Evolutionary conservation across 495 filamentous ascomycete genomes (phyloP).

Genomic region (Daldinia concentrica): DNA sequence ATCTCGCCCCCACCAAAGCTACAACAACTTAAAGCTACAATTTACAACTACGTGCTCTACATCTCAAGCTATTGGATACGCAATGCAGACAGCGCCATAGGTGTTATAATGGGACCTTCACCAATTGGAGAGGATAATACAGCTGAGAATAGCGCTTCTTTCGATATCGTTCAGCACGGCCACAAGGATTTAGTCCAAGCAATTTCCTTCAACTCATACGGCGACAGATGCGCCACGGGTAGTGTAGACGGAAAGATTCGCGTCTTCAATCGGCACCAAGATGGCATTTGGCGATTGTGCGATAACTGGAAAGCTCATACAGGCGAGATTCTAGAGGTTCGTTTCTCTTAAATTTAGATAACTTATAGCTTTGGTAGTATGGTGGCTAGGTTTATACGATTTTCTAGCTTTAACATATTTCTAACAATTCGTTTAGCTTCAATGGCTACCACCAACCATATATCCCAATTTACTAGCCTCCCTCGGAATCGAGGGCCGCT

Average conservation of each 20-base stretch:
- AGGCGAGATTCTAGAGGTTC: slow-evolving; percentile 88
- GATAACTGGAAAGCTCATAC: slow-evolving; percentile 93
- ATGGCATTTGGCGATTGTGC: slow-evolving; percentile 78
- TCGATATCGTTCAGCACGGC: slow-evolving; percentile 63
- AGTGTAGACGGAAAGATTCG: slow-evolving; percentile 93
- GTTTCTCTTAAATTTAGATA: slow-evolving; percentile 25
- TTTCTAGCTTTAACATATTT: not conserved
- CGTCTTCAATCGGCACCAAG: slow-evolving; percentile 83
- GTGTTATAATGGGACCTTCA: slow-evolving; percentile 31
- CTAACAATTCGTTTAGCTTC: slow-evolving; percentile 62
- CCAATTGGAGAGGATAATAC: slow-evolving; percentile 30
- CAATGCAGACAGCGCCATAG: slow-evolving; percentile 10
- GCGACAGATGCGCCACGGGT: slow-evolving; percentile 87
- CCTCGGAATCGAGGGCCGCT: slow-evolving; percentile 85
- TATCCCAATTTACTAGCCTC: slow-evolving; percentile 66
- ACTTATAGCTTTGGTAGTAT: not conserved
- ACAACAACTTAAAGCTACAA: not conserved
- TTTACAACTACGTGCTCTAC: not conserved
- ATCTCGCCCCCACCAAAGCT: not conserved
- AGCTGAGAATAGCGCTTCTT: slow-evolving; percentile 38
- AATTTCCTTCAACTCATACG: slow-evolving; percentile 79
- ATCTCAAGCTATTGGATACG: not conserved
- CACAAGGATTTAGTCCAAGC: slow-evolving; percentile 76
- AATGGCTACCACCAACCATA: slow-evolving; percentile 73
- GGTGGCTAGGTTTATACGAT: too few relatives aligned